Evolutionary conservation across 2,329 filamentous ascomycete genomes (phyloP), one percentile per base, ranked within the genome.

Genomic region (Hymenotorrendiella dingleyae): DNA sequence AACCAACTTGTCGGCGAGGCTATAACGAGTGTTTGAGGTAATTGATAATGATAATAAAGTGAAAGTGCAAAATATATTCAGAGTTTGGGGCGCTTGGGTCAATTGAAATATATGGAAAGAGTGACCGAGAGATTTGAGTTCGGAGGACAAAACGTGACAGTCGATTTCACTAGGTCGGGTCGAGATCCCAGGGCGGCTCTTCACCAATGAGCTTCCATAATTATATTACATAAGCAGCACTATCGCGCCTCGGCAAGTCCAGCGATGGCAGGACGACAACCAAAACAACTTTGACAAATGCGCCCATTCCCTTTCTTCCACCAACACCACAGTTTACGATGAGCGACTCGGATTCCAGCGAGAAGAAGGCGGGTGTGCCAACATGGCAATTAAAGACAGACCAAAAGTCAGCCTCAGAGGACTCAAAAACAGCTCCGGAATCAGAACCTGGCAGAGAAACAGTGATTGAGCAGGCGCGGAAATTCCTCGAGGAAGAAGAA

Each of bases 401-500:
- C 20, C 16, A 44, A 12, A 46, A 47, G 10, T 4, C 28, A 6
- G 6, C 41, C 3, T 24, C 45, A 20, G 23, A 40, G 34, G 22
- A 36, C 20, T 35, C 43, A 11, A 30, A 49, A n/a, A 8, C 40
- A 16, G 20, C 24, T 11, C 10, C 40, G 23, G 35, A 44, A 14
- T 8, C 36, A 30, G 43, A 52, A 36, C 29, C 45, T 34, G 50
- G 30, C 40, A 54, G 57, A 26, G 50, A 49, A 26, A 43, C 53
- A 32, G 61, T 73, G 10, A 57, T 86, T 26, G 78, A 87, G 12
- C 78, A 88, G 58, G 88, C 89, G 21, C 73, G 75, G 32, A 76
- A 72, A 40, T 96, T 95, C 59, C 73, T 96, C 4, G 70, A 85
- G 38, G 83, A 94, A 47, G 79, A 85, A 6, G 71, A 73, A 16